Conservation (phyloP, 352 stramenopile genomes). For the Globisporangium rhizosaccharum region DNA sequence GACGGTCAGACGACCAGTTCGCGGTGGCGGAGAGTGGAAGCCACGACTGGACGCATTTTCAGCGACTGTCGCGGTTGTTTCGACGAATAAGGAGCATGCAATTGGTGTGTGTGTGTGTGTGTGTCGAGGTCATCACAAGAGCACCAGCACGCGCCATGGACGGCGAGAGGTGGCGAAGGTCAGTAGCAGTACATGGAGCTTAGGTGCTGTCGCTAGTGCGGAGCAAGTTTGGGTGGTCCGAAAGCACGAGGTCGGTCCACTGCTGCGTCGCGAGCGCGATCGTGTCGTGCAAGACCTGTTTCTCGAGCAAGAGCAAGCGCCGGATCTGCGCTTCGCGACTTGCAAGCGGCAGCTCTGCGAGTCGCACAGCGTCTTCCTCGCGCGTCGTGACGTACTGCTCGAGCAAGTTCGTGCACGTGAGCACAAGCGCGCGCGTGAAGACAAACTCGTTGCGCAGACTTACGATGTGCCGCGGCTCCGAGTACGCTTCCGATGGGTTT, state of each 20-base stretch:
- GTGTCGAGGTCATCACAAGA: too few species aligned
- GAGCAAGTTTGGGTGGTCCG: conserved; percentile 38
- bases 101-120: not conserved
- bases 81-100: not conserved
- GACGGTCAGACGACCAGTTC: too few species aligned
- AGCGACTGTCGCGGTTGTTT: too few species aligned
- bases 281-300: conserved; percentile 49
- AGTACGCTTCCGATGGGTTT: conserved; percentile 4
- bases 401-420: conserved; percentile 33
- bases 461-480: conserved; percentile 16
- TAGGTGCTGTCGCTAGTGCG: conserved; percentile 3
- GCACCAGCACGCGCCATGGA: too few species aligned
- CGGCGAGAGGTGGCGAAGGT: too few species aligned
- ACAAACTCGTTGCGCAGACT: conserved; percentile 49
- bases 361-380: conserved; percentile 23
- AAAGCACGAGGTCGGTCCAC: conserved; percentile 43
- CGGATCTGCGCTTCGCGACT: conserved; percentile 28
- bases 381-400: conserved; percentile 29
- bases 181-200: too few species aligned
- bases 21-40: too few species aligned
- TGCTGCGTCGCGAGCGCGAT: conserved; percentile 35
- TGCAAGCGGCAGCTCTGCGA: conserved; percentile 7
- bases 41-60: too few species aligned
- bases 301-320: conserved; percentile 50
- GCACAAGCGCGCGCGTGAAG: conserved; percentile 35